These are phyloP conservation scores for Tulasnella sp. DNA, from an alignment of 768 basidiomycete genomes.

Conservation along the genomic window DNA sequence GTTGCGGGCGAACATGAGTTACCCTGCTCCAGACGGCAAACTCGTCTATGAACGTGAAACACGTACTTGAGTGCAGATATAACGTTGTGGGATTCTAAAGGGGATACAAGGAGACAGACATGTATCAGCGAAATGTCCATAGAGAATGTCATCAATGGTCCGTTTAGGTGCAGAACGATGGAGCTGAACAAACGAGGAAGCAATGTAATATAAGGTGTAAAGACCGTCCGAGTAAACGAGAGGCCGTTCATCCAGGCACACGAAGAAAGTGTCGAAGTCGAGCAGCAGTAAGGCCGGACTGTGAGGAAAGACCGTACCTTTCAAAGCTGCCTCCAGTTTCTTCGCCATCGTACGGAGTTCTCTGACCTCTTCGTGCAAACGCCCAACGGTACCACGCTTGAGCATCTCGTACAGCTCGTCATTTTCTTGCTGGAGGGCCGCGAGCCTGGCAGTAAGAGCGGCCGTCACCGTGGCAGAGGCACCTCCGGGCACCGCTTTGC, in stretches of 20 bases:
- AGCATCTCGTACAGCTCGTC: constrained; percentile 67
- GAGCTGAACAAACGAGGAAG: constrained; percentile 1
- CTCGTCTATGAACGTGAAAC: not conserved
- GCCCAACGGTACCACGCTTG: not conserved
- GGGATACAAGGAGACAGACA: too few relatives aligned
- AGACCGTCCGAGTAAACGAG: not conserved
- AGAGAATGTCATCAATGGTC: constrained; percentile 1
- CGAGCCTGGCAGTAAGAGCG: constrained; percentile 64
- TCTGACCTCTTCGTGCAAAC: constrained; percentile 25
- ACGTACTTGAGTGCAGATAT: constrained; percentile 63
- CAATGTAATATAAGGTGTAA: not conserved
- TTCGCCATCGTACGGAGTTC: constrained; percentile 53
- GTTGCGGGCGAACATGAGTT: constrained; percentile 11
- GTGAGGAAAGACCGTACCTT: constrained; percentile 38
- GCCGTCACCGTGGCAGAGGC: constrained; percentile 42
- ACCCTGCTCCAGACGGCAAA: not conserved
- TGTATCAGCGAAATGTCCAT: too few relatives aligned
- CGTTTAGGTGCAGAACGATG: constrained; percentile 12
- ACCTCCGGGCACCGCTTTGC: constrained; percentile 28
- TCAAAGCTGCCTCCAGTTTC: constrained; percentile 60
- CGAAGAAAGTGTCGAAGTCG: not conserved
- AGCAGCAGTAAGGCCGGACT: too few relatives aligned
- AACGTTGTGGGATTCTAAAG: constrained; percentile 64
- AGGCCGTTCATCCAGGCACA: constrained; percentile 15
- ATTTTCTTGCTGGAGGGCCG: constrained; percentile 71